These are phyloP conservation scores for Jasminum sambac DNA, from an alignment of 257 asterid species.

Conservation along the genomic window DNA sequence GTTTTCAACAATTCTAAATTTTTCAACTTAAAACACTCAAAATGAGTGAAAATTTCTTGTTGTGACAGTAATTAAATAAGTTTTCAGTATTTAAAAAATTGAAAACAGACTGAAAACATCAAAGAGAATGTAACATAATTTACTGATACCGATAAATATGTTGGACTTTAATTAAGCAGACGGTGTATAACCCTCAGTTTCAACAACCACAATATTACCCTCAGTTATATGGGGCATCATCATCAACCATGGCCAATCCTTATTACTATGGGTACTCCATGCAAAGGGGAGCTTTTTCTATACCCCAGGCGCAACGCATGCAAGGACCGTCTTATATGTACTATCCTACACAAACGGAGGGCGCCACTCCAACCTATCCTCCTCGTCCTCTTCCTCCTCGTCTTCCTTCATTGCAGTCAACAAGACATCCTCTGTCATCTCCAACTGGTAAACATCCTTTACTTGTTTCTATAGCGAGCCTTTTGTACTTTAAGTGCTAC, in stretches of 20 bases:
- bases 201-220: conserved; percentile 78
- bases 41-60: too few species aligned
- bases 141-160: not conserved
- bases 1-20: too few species aligned
- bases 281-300: conserved; percentile 60
- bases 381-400: conserved; percentile 46
- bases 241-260: conserved; percentile 61
- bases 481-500: not conserved
- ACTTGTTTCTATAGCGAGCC: not conserved
- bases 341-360: conserved; percentile 68
- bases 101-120: not conserved
- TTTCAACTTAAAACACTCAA: too few species aligned
- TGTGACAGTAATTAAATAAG: too few species aligned
- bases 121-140: too few species aligned
- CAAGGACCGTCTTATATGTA: conserved; percentile 73
- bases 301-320: conserved; percentile 59
- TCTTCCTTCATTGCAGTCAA: conserved; percentile 45
- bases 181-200: conserved; percentile 66
- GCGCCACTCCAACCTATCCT: conserved; percentile 44
- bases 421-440: conserved; percentile 59
- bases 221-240: conserved; percentile 62
- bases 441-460: conserved; percentile 49
- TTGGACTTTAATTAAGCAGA: conserved; percentile 40
- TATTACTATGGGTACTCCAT: conserved; percentile 71
- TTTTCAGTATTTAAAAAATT: too few species aligned